Conservation (phyloP, 2,329 filamentous ascomycete genomes). For the Cladosporium cucumerinum region DNA sequence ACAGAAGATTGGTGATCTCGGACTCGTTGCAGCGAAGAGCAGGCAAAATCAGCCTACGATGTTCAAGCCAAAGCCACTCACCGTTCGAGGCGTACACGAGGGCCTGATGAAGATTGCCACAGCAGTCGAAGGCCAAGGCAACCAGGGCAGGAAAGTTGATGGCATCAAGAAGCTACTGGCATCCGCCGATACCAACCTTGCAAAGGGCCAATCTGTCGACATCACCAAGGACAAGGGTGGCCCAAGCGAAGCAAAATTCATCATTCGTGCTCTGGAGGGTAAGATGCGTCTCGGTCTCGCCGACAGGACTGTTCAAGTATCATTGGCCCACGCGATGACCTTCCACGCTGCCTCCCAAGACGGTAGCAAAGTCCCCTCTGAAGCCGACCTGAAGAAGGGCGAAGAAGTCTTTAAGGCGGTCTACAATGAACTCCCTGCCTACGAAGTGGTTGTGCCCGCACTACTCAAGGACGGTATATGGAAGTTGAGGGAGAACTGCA, state of each 20-base stretch:
- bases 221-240: constrained; percentile 91
- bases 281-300: constrained; percentile 89
- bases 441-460: constrained; percentile 88
- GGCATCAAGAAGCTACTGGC: constrained; percentile 96
- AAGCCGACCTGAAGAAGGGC: constrained; percentile 75
- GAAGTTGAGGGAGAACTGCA: constrained; percentile 78
- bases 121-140: constrained; percentile 71
- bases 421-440: constrained; percentile 83
- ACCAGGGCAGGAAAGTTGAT: constrained; percentile 86
- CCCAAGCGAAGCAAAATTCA: constrained; percentile 89
- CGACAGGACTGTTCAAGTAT: constrained; percentile 86
- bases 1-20: constrained; percentile 92
- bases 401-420: constrained; percentile 86
- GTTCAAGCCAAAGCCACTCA: constrained; percentile 94
- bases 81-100: constrained; percentile 80
- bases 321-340: constrained; percentile 83
- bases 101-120: constrained; percentile 86
- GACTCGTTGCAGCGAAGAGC: constrained; percentile 91
- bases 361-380: constrained; percentile 64
- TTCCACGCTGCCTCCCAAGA: constrained; percentile 73
- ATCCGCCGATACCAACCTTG: constrained; percentile 70
- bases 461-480: constrained; percentile 84
- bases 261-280: constrained; percentile 89
- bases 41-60: constrained; percentile 93
- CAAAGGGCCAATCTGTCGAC: constrained; percentile 68